Base-by-base conservation (phyloP, 139 green algal genomes). In the Haematococcus lacustris region DNA sequence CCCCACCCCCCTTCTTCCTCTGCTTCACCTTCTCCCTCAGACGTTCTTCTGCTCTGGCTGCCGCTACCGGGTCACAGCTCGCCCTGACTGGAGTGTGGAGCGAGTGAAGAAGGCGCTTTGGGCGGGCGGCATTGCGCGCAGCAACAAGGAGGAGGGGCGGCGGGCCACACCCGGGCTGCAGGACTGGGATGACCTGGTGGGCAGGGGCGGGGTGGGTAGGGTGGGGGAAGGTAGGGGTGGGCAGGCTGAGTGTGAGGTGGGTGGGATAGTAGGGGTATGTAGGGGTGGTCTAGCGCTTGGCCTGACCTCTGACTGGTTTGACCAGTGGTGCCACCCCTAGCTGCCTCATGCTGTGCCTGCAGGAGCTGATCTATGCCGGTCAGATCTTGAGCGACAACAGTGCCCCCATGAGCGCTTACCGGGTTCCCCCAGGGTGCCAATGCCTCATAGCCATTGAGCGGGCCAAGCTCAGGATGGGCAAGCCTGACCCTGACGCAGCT, bases 31-130 rank as follows among this genome's bases (percentile, higher is more conserved):
- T 9, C 43, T 53, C 9, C 23, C 53, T 21, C 53, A 64, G 53
- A 64, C 53, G 26, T 96, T 96, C 80, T 97, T 95, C 83, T 97
- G 89, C 79, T 74, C 82, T 25, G 92, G 92, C 21, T 97, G 90
- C 80, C 83, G 92, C 38, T 97, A 97, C 79, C 78, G 90, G 0
- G 86, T 97, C 6, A 91, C 88, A 1, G 90, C 86, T 0, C 77
- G 82, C 6, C 91, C 88, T n/a, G 82, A 92, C 35, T 94, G 87
- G 87, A 87, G 81, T 33, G 91, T 89, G 38, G 80, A 66, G 38
- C 68, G 86, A 72, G 28, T 68, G 35, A 53, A 59, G 30, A 40
- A 2, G 26, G 32, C 30, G 9, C 37, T 97, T 38, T 97, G 86
- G 69, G 77, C 83, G 0, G 92, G 93, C 21, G 93, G 93, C 63